Percentiles rank a stretch among this genome's conserved stretches.
Conservation (phyloP, 345 rosid genomes). For the Gossypium arboreum region DNA sequence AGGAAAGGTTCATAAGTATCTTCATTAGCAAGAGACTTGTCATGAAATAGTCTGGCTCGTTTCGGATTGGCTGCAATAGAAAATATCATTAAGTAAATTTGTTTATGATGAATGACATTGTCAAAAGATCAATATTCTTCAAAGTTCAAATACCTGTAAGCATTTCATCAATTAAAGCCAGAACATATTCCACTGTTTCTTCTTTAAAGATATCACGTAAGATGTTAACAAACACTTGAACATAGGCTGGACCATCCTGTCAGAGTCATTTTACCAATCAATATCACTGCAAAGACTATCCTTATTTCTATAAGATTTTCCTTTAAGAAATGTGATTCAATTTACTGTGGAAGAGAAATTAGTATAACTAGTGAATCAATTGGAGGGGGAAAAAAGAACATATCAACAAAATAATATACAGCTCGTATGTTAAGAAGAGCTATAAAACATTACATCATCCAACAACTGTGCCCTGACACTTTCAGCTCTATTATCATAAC, state of each 20-base stretch:
- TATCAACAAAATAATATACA: conserved; percentile 8
- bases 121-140: neutral
- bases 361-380: neutral
- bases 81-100: conserved; percentile 26
- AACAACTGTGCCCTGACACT: conserved; percentile 80
- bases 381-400: neutral
- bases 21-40: conserved; percentile 62
- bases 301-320: neutral
- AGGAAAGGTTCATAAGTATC: conserved; percentile 93
- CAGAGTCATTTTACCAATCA: conserved; percentile 16
- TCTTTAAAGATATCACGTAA: conserved; percentile 85
- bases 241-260: conserved; percentile 96
- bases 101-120: neutral
- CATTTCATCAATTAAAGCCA: conserved; percentile 91
- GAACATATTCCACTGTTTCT: conserved; percentile 96
- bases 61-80: conserved; percentile 70
- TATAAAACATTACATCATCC: conserved; percentile 58
- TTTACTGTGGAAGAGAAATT: conserved; percentile 2
- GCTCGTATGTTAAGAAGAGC: conserved; percentile 17
- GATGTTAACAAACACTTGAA: conserved; percentile 79
- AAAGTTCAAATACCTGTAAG: conserved; percentile 50
- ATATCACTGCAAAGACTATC: neutral
- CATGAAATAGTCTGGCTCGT: conserved; percentile 90
- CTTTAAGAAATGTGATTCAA: neutral
- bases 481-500: conserved; percentile 78